Conservation (phyloP, 2,329 filamentous ascomycete species). For the Ploettnerulaceae sp. region DNA sequence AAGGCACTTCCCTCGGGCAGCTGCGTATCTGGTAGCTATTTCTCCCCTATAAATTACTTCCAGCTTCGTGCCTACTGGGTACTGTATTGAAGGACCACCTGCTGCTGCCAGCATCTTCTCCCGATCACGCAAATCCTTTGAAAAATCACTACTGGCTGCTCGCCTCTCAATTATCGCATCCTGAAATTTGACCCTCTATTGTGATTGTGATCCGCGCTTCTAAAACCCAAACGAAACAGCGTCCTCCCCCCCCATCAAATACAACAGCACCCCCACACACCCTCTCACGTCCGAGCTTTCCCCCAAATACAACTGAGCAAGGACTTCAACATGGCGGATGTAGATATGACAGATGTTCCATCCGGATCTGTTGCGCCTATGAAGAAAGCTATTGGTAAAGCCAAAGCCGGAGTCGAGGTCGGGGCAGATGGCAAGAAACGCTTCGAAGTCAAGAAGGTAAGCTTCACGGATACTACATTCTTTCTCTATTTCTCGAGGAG, state of each 20-base stretch:
- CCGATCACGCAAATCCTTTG: no score
- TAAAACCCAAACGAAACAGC: background rate
- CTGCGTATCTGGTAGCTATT: no score
- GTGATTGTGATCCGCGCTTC: background rate
- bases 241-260: background rate
- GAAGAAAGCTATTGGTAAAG: conserved; percentile 47
- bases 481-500: no score
- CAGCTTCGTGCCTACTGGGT: no score
- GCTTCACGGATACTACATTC: conserved; percentile 9
- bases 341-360: conserved; percentile 90
- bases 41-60: no score
- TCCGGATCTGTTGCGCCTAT: conserved; percentile 45
- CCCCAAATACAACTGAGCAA: conserved; percentile 3
- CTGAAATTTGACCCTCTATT: background rate
- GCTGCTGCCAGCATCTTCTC: no score
- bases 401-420: conserved; percentile 48
- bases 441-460: conserved; percentile 98
- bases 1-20: conserved; percentile 4
- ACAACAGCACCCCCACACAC: conserved; percentile 1
- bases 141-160: no score
- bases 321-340: conserved; percentile 69
- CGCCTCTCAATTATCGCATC: no score
- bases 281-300: background rate
- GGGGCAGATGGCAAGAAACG: conserved; percentile 74
- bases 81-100: no score